These are phyloP conservation scores for Plasmodium billcollinsi DNA, from an alignment of 169 alveolate species.

Conservation along the genomic window DNA sequence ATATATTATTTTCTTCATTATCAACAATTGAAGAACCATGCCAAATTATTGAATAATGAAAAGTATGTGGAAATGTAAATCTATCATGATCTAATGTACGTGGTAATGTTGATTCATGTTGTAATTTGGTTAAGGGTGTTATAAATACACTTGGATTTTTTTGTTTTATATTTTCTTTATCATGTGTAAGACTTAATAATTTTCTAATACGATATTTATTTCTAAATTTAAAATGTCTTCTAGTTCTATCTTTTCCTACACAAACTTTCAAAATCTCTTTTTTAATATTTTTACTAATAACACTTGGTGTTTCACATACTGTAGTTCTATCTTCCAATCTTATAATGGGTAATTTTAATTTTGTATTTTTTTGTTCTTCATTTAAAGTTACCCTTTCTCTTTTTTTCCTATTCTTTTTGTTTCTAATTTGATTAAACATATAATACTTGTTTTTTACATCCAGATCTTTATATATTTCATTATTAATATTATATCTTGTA, in stretches of 20 bases:
- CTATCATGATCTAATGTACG: constrained; percentile 82
- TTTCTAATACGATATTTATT: constrained; percentile 81
- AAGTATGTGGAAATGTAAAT: constrained; percentile 85
- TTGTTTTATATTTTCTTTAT: constrained; percentile 57
- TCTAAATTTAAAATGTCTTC: constrained; percentile 84
- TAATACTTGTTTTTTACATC: constrained; percentile 21
- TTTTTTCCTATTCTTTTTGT: constrained; percentile 70
- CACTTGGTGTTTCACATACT: constrained; percentile 86
- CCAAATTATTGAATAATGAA: constrained; percentile 86
- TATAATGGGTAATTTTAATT: constrained; percentile 70
- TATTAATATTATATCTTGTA: neutral
- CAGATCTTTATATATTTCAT: constrained; percentile 31
- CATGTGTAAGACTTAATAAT: constrained; percentile 34
- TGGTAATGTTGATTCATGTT: constrained; percentile 87
- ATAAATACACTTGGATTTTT: constrained; percentile 82
- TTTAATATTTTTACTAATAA: constrained; percentile 86
- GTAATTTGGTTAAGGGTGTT: constrained; percentile 87
- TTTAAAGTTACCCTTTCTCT: constrained; percentile 60
- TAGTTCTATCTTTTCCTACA: constrained; percentile 82
- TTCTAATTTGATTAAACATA: constrained; percentile 60
- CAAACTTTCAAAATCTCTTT: constrained; percentile 79
- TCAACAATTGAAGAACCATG: constrained; percentile 81
- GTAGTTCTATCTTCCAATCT: constrained; percentile 88
- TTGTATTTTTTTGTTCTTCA: constrained; percentile 57
- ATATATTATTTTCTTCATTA: constrained; percentile 70